These are phyloP conservation scores for Cucumis hystrix DNA, from an alignment of 306 rosid genomes.

Conservation along the genomic window DNA sequence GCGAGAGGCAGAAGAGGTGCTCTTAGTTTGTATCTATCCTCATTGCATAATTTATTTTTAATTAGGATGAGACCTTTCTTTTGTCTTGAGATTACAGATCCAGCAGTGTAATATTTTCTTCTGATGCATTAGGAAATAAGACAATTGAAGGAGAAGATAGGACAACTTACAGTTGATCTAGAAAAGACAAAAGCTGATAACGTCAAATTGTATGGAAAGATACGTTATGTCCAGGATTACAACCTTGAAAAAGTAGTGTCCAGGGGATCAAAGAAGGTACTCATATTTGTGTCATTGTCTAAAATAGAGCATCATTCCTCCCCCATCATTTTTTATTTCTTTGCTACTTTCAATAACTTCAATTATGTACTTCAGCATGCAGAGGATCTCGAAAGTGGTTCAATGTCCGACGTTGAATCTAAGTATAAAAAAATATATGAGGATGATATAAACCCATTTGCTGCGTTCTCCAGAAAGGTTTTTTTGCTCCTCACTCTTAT, in stretches of 20 bases:
- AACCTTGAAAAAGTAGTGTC: constrained; percentile 85
- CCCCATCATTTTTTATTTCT: background rate
- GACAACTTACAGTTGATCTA: constrained; percentile 57
- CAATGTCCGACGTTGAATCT: constrained; percentile 86
- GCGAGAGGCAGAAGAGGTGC: constrained; percentile 91
- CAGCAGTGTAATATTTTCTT: constrained; percentile 1
- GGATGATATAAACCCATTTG: constrained; percentile 97
- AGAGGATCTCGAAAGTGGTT: constrained; percentile 95
- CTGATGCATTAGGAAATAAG: constrained; percentile 57
- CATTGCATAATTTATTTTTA: background rate
- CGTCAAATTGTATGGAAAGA: constrained; percentile 94
- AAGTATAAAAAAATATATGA: constrained; percentile 96
- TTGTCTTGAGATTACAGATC: background rate
- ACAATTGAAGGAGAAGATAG: constrained; percentile 88
- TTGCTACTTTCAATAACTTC: background rate
- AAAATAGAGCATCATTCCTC: background rate
- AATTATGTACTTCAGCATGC: constrained; percentile 36
- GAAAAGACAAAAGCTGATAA: constrained; percentile 90
- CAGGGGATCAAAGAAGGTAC: constrained; percentile 86
- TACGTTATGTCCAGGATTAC: constrained; percentile 96
- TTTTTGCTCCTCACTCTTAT: background rate
- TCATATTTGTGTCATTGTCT: background rate
- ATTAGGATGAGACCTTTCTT: background rate
- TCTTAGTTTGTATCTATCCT: background rate
- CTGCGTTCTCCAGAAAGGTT: constrained; percentile 98